Evolutionary conservation across 345 rosid species (phyloP), one percentile per base, ranked within the genome.

Genomic region (Brassica rapa): DNA sequence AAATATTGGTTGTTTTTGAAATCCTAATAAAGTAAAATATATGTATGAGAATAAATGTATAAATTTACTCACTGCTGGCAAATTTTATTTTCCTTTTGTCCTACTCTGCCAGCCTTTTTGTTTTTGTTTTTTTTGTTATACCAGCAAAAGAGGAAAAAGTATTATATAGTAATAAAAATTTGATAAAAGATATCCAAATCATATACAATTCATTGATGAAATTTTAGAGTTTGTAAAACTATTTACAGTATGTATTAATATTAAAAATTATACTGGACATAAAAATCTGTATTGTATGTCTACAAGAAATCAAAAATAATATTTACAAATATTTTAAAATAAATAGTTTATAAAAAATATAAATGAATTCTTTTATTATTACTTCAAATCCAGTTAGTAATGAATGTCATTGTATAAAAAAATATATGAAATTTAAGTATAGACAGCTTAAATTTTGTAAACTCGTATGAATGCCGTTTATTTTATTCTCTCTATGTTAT

Each of bases 31-130:
- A 53, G 12, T 33, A 63, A 8, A 64, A 65, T 39, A 32, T 23
- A 32, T 64, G 15, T 6, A 15, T 35, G 10, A 0, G 30, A 67
- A 24, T 62, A 59, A 62, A 24, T 70, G 23, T 24, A 62, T 10
- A 41, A 39, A 39, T 30, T 70, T 23, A 69, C 2, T 62, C 19
- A 32, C 4, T 51, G n/a, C 15, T 70, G 70, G 4, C 64, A 62
- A 49, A 16, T 19, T 7, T 61, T 24, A 25, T 21, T 56, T 60
- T 39, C 16, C 25, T 11, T n/a, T 8, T 8, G n/a, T 8, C n/a
- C 24, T 1, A 55, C 27, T 5, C 43, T 53, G 62, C 63, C 66
- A 67, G 59, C 23, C 71, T 67, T 67, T 39, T 61, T 43, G 27
- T 61, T 3, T 4, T 25, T 59, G 11, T 30, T 6, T 2, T 29